Base-by-base conservation (phyloP, 2,329 filamentous ascomycete species). In the Neofusicoccum laricinum region DNA sequence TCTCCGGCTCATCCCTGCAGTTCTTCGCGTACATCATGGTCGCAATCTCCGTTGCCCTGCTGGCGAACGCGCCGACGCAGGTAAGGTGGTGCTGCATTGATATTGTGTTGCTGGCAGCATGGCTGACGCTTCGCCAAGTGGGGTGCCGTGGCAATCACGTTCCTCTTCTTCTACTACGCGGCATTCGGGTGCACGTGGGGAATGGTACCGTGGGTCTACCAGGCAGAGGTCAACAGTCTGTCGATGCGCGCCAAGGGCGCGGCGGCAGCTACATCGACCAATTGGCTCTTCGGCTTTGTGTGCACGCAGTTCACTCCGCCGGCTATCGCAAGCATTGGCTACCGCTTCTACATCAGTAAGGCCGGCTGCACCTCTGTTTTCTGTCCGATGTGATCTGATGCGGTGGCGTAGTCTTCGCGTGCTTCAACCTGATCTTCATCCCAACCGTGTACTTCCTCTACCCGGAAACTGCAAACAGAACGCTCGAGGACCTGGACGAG, bases 231-330 rank as follows among this genome's bases (percentile, higher is more conserved):
- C 61, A 80, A 78, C 65, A 75, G 73, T n/a, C 71, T 79, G 10
- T 69, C 73, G 0, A 79, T 80, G 76, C 69, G 78, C 3, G 78
- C 77, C 3, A 76, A 77, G 32, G 79, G 79, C 8, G 79, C 79
- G 1, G 79, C 78, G 2, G 79, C 79, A 0, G 79, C 79, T 0
- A 81, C 79, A 1, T 77, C 79, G 0, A 80, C 78, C 1, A 81
- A 82, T 66, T 81, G 79, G 80, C 69, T 80, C 8, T 72, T 73
- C 40, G 77, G 77, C 7, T 82, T 81, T 61, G 75, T 78, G 6
- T 77, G 80, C 7, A 77, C 76, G 0, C 79, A 81, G 66, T 79
- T 80, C 66, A 82, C 79, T n/a, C 79, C 80, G 61, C 70, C 75
- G 2, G 79, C 77, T 0, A 73, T 80, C 19, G 71, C 79, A 36